phyloP scores from a whole-genome alignment of 768 basidiomycete species.

The Rhizopogon vesiculosus region DNA sequence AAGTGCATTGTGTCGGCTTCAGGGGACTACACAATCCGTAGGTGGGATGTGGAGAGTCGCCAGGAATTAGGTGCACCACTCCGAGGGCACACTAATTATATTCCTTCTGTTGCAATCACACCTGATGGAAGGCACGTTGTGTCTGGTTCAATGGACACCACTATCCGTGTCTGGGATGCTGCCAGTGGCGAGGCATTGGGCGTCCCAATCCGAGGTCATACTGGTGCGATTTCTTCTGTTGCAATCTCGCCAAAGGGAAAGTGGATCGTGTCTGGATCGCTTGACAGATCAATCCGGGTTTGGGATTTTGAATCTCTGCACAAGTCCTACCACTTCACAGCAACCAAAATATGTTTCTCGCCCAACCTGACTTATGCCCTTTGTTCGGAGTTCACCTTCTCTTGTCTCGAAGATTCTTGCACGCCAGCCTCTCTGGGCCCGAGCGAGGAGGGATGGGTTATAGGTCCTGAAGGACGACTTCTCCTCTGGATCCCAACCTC shows the following conservation, averaged over 20 bases:
- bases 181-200: too few relatives aligned
- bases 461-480: not conserved
- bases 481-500: not conserved
- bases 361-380: not conserved
- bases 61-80: too few relatives aligned
- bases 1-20: not conserved
- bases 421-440: not conserved
- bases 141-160: slow-evolving; percentile 2
- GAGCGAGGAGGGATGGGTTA: not conserved
- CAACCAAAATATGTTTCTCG: not conserved
- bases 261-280: not conserved
- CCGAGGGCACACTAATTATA: too few relatives aligned
- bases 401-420: not conserved
- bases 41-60: not conserved
- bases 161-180: slow-evolving; percentile 5
- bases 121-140: too few relatives aligned
- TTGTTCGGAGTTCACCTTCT: not conserved
- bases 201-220: not conserved
- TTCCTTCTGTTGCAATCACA: too few relatives aligned
- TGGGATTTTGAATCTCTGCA: slow-evolving; percentile 13
- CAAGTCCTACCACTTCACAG: not conserved
- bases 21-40: not conserved
- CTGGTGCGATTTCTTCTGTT: not conserved
- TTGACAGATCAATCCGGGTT: slow-evolving; percentile 3
- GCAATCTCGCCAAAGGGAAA: not conserved